phyloP scores from a whole-genome alignment of 768 basidiomycete species.

The Erythrobasidium yunnanense region DNA sequence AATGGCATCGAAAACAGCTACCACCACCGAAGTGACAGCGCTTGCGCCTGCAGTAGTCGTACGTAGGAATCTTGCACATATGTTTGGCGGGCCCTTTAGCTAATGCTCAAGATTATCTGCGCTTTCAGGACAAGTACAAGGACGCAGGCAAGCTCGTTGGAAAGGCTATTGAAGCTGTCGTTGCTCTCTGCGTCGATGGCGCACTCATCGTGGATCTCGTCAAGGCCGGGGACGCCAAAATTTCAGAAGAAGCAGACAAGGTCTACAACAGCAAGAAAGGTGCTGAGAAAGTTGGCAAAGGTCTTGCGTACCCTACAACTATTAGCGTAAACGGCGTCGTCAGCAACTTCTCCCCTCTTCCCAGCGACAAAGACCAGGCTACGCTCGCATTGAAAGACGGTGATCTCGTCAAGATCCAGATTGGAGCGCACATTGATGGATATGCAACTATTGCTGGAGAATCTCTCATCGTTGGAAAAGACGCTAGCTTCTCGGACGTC shows the following conservation, averaged over 20 bases:
- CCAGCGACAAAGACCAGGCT: conserved; percentile 50
- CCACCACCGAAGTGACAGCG: neutral
- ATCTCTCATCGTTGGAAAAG: conserved; percentile 67
- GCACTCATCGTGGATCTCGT: conserved; percentile 78
- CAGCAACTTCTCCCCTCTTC: conserved; percentile 91
- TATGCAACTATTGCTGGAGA: conserved; percentile 89
- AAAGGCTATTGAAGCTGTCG: conserved; percentile 19
- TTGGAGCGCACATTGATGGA: conserved; percentile 96
- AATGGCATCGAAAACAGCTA: neutral
- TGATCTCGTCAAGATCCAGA: conserved; percentile 89
- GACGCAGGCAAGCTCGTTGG: conserved; percentile 17
- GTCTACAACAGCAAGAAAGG: conserved; percentile 66
- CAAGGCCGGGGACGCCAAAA: conserved; percentile 79
- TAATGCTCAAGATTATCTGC: neutral
- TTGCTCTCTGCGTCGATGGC: conserved; percentile 48
- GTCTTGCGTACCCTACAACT: conserved; percentile 80
- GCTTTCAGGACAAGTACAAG: conserved; percentile 29
- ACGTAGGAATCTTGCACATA: neutral
- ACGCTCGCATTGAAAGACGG: conserved; percentile 55
- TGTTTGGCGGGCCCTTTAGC: neutral
- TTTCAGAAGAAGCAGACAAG: conserved; percentile 68
- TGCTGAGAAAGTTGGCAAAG: conserved; percentile 45
- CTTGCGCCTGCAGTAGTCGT: conserved; percentile 2
- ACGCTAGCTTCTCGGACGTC: conserved; percentile 59
- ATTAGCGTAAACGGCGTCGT: conserved; percentile 82